Evolutionary conservation across 108 stramenopile genomes (phyloP).

Genomic region (Nitzschia palea): DNA sequence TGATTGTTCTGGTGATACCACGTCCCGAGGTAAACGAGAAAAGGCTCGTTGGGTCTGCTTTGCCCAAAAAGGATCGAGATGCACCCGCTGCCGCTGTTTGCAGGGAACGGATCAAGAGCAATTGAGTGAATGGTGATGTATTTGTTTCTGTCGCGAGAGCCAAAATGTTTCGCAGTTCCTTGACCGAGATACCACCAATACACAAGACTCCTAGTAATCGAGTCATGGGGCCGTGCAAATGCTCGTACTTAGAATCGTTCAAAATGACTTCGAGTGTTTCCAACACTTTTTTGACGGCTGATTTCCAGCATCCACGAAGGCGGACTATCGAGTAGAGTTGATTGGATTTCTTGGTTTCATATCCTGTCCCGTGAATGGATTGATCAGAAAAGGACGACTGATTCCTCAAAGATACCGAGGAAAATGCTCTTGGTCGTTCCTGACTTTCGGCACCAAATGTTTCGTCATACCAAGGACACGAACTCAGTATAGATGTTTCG

Average conservation of each 20-base stretch:
- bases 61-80: constrained; percentile 50
- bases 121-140: constrained; percentile 17
- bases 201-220: constrained; percentile 58
- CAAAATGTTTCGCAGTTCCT: constrained; percentile 46
- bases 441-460: background rate
- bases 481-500: constrained; percentile 44
- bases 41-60: constrained; percentile 54
- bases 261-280: constrained; percentile 1
- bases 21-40: constrained; percentile 54
- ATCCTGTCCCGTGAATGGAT: background rate
- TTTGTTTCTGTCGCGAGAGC: constrained; percentile 10
- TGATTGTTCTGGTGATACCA: constrained; percentile 40
- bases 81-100: constrained; percentile 56
- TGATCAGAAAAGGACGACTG: background rate
- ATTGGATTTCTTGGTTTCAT: constrained; percentile 17
- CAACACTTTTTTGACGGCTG: constrained; percentile 20
- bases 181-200: constrained; percentile 42
- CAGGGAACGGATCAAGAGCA: constrained; percentile 53
- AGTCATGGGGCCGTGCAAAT: constrained; percentile 51
- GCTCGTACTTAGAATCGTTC: constrained; percentile 13
- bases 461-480: constrained; percentile 29
- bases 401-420: background rate
- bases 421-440: background rate
- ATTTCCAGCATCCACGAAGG: constrained; percentile 26
- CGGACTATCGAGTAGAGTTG: constrained; percentile 30